Evolutionary conservation across 176 grass and related monocot species (phyloP), one percentile per base, ranked within the genome.

Genomic region (Hordeum marinum): DNA sequence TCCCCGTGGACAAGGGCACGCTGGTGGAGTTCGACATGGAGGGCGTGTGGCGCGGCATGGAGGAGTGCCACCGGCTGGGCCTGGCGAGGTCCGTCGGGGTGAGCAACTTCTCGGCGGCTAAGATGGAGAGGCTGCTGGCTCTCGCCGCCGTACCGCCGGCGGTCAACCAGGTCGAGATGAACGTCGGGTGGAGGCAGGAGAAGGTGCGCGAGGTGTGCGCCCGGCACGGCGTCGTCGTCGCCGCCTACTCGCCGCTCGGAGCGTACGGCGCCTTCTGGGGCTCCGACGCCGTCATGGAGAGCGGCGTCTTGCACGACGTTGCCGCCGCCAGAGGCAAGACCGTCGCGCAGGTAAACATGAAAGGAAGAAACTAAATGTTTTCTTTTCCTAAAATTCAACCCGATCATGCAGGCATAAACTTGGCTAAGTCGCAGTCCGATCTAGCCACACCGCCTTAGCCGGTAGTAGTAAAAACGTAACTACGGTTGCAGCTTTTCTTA

Each of bases 131-230:
- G 31, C 70, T 97, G 12, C 78, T 94, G 52, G 68, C 76, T 43
- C 46, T 81, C n/a, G 86, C 88, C 73, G 58, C 75, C 37, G 88
- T 97, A 23, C 88, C 90, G 29, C 94, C 94, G 20, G 92, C 94
- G 0, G 94, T 97, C 4, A 94, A 94, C 77, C 90, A 97, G 94
- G 88, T 97, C 13, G 95, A 97, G 80, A 20, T 91, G 82, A 94
- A 92, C 82, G 89, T 88, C 18, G 82, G 78, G 1, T 97, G 95
- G 91, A 72, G 85, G 4, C 94, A 93, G 84, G 84, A 88, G 83
- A 96, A 88, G 71, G 42, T 93, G 55, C 85, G 88, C 62, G 88
- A 94, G 63, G 67, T 72, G 12, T 97, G 95, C 68, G 63, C 26
- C 54, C 41, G 52, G 6, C 13, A 85, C 24, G 78, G 90, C 46